Percentiles rank a stretch among this genome's conserved stretches.
These are phyloP conservation scores for Purshia tridentata DNA, from an alignment of 306 rosid species.

Conservation along the genomic window DNA sequence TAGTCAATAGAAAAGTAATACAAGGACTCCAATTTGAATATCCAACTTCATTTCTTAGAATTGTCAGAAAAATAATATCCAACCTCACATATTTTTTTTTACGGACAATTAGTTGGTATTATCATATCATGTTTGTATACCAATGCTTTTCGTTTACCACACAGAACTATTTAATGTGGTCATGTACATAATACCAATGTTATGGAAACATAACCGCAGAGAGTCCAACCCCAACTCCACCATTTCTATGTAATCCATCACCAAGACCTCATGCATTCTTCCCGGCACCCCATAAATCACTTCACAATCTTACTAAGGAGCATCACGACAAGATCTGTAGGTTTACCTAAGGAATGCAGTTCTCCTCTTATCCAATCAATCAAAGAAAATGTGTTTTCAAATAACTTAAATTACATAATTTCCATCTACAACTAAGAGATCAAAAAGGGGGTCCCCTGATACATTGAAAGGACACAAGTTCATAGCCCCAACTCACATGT, in stretches of 20 bases:
- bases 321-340: neutral
- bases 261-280: neutral
- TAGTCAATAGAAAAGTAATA: neutral
- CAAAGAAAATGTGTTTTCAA: neutral
- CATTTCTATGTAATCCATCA: neutral
- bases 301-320: neutral
- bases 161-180: neutral
- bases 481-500: neutral
- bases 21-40: conserved; percentile 4
- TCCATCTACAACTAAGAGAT: neutral
- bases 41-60: neutral
- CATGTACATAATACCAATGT: neutral
- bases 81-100: neutral
- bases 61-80: no score
- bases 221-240: neutral
- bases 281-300: neutral
- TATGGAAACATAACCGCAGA: neutral
- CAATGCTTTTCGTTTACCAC: neutral
- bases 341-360: neutral
- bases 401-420: neutral
- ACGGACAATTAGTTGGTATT: neutral
- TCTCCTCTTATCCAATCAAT: neutral
- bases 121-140: neutral
- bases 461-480: neutral
- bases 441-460: neutral